Evolutionary conservation across 2,329 filamentous ascomycete genomes (phyloP).

Genomic region (Amylocarpus encephaloides): DNA sequence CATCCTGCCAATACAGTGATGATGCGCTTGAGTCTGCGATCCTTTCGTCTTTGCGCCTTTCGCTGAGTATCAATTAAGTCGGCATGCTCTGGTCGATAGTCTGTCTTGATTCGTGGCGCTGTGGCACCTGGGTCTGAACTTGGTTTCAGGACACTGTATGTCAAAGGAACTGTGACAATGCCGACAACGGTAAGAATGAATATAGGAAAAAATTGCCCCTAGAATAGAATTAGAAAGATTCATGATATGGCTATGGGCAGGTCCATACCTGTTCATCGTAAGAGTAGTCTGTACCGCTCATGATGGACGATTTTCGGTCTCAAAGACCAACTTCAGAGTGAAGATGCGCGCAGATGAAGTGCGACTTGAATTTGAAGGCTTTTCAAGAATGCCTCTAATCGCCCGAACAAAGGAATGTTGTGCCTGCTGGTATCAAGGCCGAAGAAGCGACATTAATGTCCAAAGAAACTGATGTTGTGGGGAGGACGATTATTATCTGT

Average conservation of each 20-base stretch:
- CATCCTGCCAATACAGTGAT: slow-evolving; percentile 72
- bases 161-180: slow-evolving; percentile 83
- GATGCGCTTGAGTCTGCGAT: slow-evolving; percentile 80
- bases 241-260: background rate
- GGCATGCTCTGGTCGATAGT: slow-evolving; percentile 75
- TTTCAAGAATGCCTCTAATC: too few species aligned
- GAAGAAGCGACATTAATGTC: background rate
- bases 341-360: slow-evolving; percentile 20
- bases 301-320: slow-evolving; percentile 25
- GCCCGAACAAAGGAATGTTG: background rate
- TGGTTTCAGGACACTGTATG: slow-evolving; percentile 78
- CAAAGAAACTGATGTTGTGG: background rate
- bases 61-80: slow-evolving; percentile 78
- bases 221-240: slow-evolving; percentile 13
- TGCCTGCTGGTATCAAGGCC: background rate
- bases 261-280: slow-evolving; percentile 79
- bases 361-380: background rate
- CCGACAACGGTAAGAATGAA: slow-evolving; percentile 89
- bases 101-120: slow-evolving; percentile 73
- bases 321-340: slow-evolving; percentile 15
- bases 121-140: slow-evolving; percentile 71
- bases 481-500: background rate
- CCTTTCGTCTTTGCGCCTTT: slow-evolving; percentile 80
- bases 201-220: slow-evolving; percentile 98
- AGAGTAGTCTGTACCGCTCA: slow-evolving; percentile 69